Conservation (phyloP, 345 rosid genomes). For the Salix caprea region DNA sequence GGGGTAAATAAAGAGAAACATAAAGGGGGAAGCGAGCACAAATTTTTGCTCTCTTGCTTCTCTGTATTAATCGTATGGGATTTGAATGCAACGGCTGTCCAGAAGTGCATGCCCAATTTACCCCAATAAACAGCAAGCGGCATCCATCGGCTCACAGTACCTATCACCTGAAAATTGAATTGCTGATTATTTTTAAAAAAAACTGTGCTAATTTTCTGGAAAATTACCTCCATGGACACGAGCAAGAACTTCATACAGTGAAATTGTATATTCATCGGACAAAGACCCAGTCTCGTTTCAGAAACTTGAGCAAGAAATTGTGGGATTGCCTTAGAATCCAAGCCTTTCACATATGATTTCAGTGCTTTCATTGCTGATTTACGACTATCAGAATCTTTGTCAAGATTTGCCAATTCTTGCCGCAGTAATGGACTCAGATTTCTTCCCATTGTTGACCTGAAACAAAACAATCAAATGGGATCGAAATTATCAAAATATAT, state of each 20-base stretch:
- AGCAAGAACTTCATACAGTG: slow-evolving; percentile 89
- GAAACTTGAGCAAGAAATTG: slow-evolving; percentile 83
- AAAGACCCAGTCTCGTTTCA: slow-evolving; percentile 79
- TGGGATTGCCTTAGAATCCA: slow-evolving; percentile 81
- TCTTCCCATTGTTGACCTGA: slow-evolving; percentile 54
- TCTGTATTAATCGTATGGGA: no score
- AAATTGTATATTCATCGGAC: slow-evolving; percentile 84
- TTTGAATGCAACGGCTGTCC: no score
- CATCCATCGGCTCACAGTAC: no score
- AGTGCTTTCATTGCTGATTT: slow-evolving; percentile 80
- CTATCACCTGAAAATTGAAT: no score
- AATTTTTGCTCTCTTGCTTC: no score
- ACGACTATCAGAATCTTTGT: slow-evolving; percentile 68
- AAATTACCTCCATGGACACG: slow-evolving; percentile 80
- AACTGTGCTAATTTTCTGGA: no score
- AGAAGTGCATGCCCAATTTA: no score
- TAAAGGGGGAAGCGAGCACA: no score
- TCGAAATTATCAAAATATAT: not conserved
- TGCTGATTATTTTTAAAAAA: no score
- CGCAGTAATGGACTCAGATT: slow-evolving; percentile 63
- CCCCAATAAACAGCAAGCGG: no score
- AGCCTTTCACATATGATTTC: slow-evolving; percentile 69
- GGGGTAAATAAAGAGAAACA: no score
- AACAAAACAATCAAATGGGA: slow-evolving; percentile 2
- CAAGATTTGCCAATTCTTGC: slow-evolving; percentile 74